These are phyloP conservation scores for Tolypocladium cylindrosporum DNA, from an alignment of 2,329 filamentous ascomycete species.

Conservation along the genomic window DNA sequence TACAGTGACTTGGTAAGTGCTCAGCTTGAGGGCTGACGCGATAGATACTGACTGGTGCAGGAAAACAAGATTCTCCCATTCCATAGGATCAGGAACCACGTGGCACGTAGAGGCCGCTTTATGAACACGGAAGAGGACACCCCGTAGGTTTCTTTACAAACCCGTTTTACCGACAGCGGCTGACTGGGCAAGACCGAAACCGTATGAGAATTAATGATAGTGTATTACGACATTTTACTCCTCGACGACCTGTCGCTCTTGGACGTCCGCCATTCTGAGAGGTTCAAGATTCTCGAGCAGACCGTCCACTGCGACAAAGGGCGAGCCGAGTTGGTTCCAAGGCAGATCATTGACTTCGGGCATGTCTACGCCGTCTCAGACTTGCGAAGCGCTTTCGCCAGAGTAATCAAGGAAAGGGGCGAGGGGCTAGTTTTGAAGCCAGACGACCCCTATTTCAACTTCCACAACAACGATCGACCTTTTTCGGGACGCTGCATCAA, in stretches of 20 bases:
- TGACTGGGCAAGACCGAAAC: slow-evolving; percentile 29
- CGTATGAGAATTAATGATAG: slow-evolving; percentile 50
- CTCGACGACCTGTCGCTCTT: slow-evolving; percentile 44
- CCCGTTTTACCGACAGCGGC: not conserved
- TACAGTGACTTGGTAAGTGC: slow-evolving; percentile 52
- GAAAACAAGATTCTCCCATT: slow-evolving; percentile 61
- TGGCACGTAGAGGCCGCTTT: slow-evolving; percentile 60
- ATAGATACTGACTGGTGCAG: slow-evolving; percentile 16
- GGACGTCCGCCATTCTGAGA: slow-evolving; percentile 42
- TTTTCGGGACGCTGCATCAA: slow-evolving; percentile 57
- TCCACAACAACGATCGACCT: slow-evolving; percentile 22
- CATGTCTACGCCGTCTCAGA: slow-evolving; percentile 36
- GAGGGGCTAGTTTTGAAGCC: slow-evolving; percentile 80
- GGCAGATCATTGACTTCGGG: slow-evolving; percentile 58
- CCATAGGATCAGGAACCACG: slow-evolving; percentile 72
- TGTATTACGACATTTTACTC: slow-evolving; percentile 49
- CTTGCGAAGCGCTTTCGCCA: slow-evolving; percentile 56
- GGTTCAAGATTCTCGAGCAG: slow-evolving; percentile 48
- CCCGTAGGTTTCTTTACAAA: slow-evolving; percentile 33
- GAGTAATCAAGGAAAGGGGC: slow-evolving; percentile 52
- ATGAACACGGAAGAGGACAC: slow-evolving; percentile 62
- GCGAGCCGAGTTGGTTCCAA: slow-evolving; percentile 55
- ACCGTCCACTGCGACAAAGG: slow-evolving; percentile 46
- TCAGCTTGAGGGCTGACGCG: not conserved
- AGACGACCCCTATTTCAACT: slow-evolving; percentile 67